Percentiles rank a stretch among this genome's conserved stretches.
These are phyloP conservation scores for Nepenthes mirabilis DNA, from an alignment of 148 eudicot genomes.

Conservation along the genomic window DNA sequence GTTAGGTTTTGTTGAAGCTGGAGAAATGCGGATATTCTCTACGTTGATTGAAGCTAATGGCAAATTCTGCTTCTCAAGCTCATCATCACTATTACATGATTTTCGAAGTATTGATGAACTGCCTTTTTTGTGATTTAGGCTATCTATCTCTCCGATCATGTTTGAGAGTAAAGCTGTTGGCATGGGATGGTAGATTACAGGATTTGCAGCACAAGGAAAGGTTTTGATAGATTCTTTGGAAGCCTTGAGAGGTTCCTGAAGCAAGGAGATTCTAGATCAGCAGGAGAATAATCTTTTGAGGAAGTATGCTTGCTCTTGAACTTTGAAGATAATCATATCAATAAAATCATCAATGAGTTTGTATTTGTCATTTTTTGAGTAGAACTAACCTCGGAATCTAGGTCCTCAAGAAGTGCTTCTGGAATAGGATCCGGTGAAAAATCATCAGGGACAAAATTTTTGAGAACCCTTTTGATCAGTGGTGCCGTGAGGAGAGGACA, in stretches of 20 bases:
- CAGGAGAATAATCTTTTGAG: background rate
- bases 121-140: slow-evolving; percentile 31
- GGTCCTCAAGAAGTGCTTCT: slow-evolving; percentile 37
- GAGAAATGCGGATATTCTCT: slow-evolving; percentile 31
- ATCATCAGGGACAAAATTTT: slow-evolving; percentile 77
- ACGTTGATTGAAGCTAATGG: slow-evolving; percentile 47
- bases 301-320: no score
- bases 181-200: slow-evolving; percentile 50
- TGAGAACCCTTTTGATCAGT: slow-evolving; percentile 55
- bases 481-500: slow-evolving; percentile 60
- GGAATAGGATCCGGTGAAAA: slow-evolving; percentile 76
- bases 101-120: slow-evolving; percentile 58
- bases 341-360: no score
- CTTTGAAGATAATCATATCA: background rate
- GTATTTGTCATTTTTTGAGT: background rate
- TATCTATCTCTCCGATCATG: slow-evolving; percentile 45
- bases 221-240: slow-evolving; percentile 22
- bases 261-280: slow-evolving; percentile 6
- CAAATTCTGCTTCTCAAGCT: slow-evolving; percentile 63
- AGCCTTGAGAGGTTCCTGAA: slow-evolving; percentile 29
- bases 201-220: slow-evolving; percentile 55
- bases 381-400: slow-evolving; percentile 61
- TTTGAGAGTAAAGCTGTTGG: slow-evolving; percentile 36
- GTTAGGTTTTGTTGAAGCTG: slow-evolving; percentile 30
- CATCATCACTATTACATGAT: slow-evolving; percentile 82